A percentile compares a stretch with the other conserved stretches of the same genome.
Conservation (phyloP, 805 yeast species). For the Brettanomyces custersianus region DNA sequence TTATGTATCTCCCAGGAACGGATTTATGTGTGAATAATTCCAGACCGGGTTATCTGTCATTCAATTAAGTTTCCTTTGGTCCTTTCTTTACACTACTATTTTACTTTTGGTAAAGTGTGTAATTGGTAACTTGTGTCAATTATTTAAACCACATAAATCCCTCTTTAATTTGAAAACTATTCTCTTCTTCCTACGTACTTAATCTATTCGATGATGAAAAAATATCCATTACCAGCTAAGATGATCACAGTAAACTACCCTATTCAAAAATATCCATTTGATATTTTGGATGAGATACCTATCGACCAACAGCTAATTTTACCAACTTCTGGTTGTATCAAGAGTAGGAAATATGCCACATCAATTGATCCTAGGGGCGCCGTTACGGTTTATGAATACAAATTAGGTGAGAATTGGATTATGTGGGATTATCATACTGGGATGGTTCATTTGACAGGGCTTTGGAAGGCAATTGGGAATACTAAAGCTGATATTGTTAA, state of each 20-base stretch:
- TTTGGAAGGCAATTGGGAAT: conserved; percentile 72
- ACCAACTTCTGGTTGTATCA: conserved; percentile 13
- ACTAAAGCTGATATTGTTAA: conserved; percentile 71
- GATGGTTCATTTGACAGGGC: conserved; percentile 77
- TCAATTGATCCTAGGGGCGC: conserved; percentile 63
- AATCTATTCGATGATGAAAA: not conserved
- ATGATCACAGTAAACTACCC: conserved; percentile 17
- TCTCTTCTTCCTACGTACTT: not conserved
- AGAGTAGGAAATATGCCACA: conserved; percentile 53
- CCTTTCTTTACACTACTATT: too few relatives aligned
- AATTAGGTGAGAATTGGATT: conserved; percentile 60
- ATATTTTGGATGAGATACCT: conserved; percentile 9
- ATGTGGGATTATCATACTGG: conserved; percentile 86
- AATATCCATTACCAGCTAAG: too few relatives aligned
- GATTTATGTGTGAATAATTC: too few relatives aligned
- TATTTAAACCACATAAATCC: too few relatives aligned
- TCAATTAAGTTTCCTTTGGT: too few relatives aligned
- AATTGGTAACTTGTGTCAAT: too few relatives aligned
- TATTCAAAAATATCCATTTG: conserved; percentile 12
- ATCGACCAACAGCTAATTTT: conserved; percentile 15
- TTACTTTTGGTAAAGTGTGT: too few relatives aligned
- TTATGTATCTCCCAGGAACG: too few relatives aligned
- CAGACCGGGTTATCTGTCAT: too few relatives aligned
- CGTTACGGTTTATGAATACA: conserved; percentile 65
- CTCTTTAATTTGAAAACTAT: not conserved